Evolutionary conservation across 192 early-diverging fungal species (phyloP), one percentile per base, ranked within the genome.

Genomic region (Geosiphon pyriformis): DNA sequence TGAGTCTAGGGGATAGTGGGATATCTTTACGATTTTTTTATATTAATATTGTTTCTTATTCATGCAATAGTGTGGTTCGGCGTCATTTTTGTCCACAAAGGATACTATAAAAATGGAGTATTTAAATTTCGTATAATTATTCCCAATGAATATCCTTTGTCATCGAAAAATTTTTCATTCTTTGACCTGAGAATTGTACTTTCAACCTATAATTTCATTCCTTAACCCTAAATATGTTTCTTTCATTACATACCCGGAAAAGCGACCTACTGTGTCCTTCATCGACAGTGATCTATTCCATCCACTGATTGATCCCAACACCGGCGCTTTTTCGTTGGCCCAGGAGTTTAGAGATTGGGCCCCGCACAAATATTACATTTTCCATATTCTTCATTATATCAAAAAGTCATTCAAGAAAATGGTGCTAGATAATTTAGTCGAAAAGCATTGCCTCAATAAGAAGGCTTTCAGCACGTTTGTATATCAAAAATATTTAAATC

Each of bases 81-180:
- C 0, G 86, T 88, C 4, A 73, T 96, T 31, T 93, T 95, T 74
- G 76, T 96, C 32, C 91, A 94, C 73, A 86, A 91, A 32, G 94
- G 94, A 31, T 95, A 87, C 76, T 96, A 93, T 76, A 84, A 85
- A 31, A 86, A 90, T 51, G 93, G 88, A 0, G 92, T 95, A 4
- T 91, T 96, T 72, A 90, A 94, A 65, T 96, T 95, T 78, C 72
- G 86, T 70, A 76, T 94, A 48, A 70, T 81, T 22, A 93, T 94
- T 49, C 92, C 92, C 22, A 74, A 75, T 48, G 81, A 84, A 27
- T 95, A 96, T 71, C 94, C 94, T n/a, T 66, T 66, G 33, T 23
- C 31, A 63, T 7, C 7, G 52, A 12, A 6, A n/a, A n/a, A 54
- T 54, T 20, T 26, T 12, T 20, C 4, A 42, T 42, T 42, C 37